A percentile compares a stretch with the other conserved stretches of the same genome.
Evolutionary conservation across 441 rosid genomes (phyloP).

Genomic region (Populus hybrid): DNA sequence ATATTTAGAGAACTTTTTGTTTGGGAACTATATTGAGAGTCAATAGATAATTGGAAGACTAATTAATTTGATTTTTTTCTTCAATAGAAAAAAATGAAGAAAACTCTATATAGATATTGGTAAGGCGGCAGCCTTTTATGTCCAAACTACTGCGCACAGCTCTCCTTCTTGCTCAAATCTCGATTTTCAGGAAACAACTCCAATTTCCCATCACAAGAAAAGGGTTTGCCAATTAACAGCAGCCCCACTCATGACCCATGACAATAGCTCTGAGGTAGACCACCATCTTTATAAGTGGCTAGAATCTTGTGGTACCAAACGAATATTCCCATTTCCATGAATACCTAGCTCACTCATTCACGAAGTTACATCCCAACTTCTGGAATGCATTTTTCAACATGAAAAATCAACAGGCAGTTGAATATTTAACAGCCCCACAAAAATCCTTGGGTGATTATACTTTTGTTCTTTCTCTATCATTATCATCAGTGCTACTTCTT

Average conservation of each 20-base stretch:
- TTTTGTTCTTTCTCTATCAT: neutral
- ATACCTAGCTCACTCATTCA: neutral
- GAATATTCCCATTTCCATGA: neutral
- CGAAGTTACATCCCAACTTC: neutral
- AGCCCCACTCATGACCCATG: conserved; percentile 2
- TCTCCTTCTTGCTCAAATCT: neutral
- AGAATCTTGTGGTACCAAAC: neutral
- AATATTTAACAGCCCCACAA: neutral
- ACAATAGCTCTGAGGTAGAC: neutral
- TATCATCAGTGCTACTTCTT: neutral
- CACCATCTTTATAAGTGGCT: neutral
- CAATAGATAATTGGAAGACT: neutral
- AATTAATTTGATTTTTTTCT: too few relatives aligned
- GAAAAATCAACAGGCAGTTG: neutral
- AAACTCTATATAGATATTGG: neutral
- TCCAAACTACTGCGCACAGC: neutral
- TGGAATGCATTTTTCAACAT: neutral
- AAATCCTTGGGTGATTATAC: neutral
- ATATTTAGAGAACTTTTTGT: too few relatives aligned
- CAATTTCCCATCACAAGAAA: too few relatives aligned
- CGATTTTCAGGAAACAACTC: neutral
- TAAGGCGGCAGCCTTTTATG: neutral
- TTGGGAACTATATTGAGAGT: neutral
- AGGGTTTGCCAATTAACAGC: neutral
- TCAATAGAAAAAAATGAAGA: neutral